Percentiles rank a stretch among this genome's conserved stretches.
phyloP scores from a whole-genome alignment of 2,329 filamentous ascomycete genomes.

The Colletotrichum tamarilloi region DNA sequence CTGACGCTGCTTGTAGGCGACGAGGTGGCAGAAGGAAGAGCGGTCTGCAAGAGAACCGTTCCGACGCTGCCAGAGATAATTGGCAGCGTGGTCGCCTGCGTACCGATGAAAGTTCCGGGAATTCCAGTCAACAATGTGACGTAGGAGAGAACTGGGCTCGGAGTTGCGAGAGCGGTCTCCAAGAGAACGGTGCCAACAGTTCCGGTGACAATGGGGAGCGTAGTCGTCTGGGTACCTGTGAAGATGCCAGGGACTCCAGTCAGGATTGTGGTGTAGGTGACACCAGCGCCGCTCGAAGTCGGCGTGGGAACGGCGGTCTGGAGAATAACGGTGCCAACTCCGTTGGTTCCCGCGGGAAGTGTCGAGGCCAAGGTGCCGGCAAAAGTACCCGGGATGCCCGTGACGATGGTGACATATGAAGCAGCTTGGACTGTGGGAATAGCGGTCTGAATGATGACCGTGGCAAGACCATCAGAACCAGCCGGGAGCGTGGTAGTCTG shows the following conservation, averaged over 20 bases:
- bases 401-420: conserved; percentile 1
- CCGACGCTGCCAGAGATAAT: neutral
- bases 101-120: conserved; percentile 1
- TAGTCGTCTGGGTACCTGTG: conserved; percentile 10
- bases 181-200: conserved; percentile 15
- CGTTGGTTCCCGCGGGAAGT: neutral
- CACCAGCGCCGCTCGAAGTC: neutral
- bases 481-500: neutral
- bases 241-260: conserved; percentile 5
- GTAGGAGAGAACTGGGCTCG: neutral
- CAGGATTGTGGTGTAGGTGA: conserved; percentile 6
- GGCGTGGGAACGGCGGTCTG: conserved; percentile 6
- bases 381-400: conserved; percentile 2
- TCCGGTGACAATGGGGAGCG: neutral
- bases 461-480: neutral
- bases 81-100: neutral
- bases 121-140: neutral
- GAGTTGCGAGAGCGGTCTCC: conserved; percentile 10
- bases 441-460: conserved; percentile 8
- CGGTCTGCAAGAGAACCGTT: conserved; percentile 14
- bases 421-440: neutral
- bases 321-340: conserved; percentile 5
- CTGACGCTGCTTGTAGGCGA: neutral
- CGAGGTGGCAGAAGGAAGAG: neutral
- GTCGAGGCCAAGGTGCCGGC: conserved; percentile 1